Conservation (phyloP, 2,329 filamentous ascomycete species). For the Xylaria hypoxylon region DNA sequence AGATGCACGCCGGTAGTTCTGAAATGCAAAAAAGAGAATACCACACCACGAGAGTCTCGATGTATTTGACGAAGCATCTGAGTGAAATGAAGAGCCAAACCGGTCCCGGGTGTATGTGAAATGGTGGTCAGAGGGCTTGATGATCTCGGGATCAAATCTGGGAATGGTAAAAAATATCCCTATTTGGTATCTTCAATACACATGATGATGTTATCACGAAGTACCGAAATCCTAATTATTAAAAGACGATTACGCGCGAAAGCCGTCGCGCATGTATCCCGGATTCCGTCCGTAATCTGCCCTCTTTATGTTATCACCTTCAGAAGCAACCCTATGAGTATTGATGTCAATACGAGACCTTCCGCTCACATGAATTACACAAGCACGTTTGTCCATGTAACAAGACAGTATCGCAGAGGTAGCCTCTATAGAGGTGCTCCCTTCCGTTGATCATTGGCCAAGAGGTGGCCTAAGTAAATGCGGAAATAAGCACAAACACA, state of each 20-base stretch:
- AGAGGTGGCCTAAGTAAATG: background rate
- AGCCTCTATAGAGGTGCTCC: too few relatives aligned
- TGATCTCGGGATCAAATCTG: slow-evolving; percentile 11
- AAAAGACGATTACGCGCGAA: background rate
- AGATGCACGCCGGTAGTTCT: slow-evolving; percentile 51
- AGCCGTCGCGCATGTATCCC: background rate
- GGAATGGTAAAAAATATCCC: slow-evolving; percentile 17
- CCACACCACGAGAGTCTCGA: slow-evolving; percentile 38
- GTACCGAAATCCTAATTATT: slow-evolving; percentile 12
- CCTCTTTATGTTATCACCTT: background rate
- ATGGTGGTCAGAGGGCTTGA: slow-evolving; percentile 14
- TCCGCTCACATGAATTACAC: background rate
- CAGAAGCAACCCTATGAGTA: background rate
- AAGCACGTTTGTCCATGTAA: background rate
- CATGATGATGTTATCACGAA: slow-evolving; percentile 17
- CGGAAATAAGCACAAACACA: background rate
- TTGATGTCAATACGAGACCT: background rate
- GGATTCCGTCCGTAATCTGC: background rate
- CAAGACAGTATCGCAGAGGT: too few relatives aligned
- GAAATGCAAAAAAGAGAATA: slow-evolving; percentile 52
- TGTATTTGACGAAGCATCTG: slow-evolving; percentile 34
- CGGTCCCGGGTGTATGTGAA: slow-evolving; percentile 26
- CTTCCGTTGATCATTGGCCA: too few relatives aligned
- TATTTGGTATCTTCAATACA: background rate
- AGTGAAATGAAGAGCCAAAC: slow-evolving; percentile 25